Evolutionary conservation across 2,329 filamentous ascomycete species (phyloP), one percentile per base, ranked within the genome.

Genomic region (Akanthomyces uredinophilus): DNA sequence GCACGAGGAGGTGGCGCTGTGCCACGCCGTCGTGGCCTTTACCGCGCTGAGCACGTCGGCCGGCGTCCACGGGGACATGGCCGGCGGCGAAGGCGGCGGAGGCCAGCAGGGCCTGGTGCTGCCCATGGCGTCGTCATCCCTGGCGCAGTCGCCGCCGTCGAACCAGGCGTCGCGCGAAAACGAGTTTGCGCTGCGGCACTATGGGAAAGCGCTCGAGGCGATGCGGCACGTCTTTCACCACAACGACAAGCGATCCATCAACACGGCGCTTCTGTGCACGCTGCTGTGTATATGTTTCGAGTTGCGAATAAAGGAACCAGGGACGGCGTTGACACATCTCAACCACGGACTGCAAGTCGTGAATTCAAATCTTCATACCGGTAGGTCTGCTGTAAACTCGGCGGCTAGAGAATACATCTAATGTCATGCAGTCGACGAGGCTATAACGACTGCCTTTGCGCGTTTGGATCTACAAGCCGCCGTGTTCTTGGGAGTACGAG

Each of bases 201-300:
- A 65, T 24, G 50, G 61, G 7, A 54, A 58, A 32, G 65, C 60
- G 11, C 57, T 62, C 20, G 50, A 59, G 39, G 27, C 60, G 1
- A 64, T 65, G 63, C 51, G 49, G 27, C 50, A 63, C 32, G 56
- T 66, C n/a, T 51, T 61, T 18, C 32, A 37, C 8, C 49, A 60
- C 29, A 51, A 60, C 32, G 46, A 63, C 13, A 49, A 52, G 53
- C 41, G 58, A 1, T 63, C 60, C 27, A 52, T 64, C 14, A 65
- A 64, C 49, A 61, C 61, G 18, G 59, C 61, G 14, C 51, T 66
- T 10, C 56, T 66, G 13, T 66, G 63, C 37, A 58, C 64, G 16
- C 44, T 66, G 24, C 29, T 67, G 10, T 67, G 60, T 37, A 64
- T 67, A 16, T 67, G 61, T 46, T 66, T 66, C 24, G 64, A 66